These are phyloP conservation scores for Paraurostyla sp. DNA, from an alignment of 73 alveolate species.

Conservation along the genomic window DNA sequence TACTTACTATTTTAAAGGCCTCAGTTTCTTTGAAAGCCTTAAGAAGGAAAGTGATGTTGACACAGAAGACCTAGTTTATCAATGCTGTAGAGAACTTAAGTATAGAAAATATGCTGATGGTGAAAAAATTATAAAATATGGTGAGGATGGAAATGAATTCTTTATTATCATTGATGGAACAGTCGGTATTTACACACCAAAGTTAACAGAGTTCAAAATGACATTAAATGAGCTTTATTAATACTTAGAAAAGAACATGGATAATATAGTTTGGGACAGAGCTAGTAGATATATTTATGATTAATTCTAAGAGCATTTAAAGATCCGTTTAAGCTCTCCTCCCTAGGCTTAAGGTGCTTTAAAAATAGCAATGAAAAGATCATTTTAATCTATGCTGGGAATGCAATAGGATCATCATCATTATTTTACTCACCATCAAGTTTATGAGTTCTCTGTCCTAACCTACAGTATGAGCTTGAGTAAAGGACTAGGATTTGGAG, in stretches of 20 bases:
- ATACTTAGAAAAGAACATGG: not conserved
- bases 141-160: slow-evolving; percentile 43
- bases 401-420: too few relatives aligned
- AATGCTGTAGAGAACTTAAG: slow-evolving; percentile 41
- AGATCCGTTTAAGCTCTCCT: not conserved
- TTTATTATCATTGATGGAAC: not conserved
- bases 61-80: not conserved
- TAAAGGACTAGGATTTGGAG: slow-evolving; percentile 69
- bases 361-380: not conserved
- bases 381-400: not conserved
- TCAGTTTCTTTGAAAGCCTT: not conserved
- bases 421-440: not conserved
- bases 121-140: not conserved
- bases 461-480: not conserved
- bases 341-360: not conserved
- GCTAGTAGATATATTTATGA: not conserved
- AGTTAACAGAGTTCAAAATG: not conserved
- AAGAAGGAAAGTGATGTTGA: slow-evolving; percentile 1
- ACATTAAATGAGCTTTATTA: not conserved
- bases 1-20: not conserved
- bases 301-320: not conserved
- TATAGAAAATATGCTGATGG: not conserved
- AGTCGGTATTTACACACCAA: not conserved
- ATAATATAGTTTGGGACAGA: slow-evolving; percentile 22
- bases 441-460: not conserved